phyloP scores from a whole-genome alignment of 257 asterid genomes.

The Primulina huaijiensis region DNA sequence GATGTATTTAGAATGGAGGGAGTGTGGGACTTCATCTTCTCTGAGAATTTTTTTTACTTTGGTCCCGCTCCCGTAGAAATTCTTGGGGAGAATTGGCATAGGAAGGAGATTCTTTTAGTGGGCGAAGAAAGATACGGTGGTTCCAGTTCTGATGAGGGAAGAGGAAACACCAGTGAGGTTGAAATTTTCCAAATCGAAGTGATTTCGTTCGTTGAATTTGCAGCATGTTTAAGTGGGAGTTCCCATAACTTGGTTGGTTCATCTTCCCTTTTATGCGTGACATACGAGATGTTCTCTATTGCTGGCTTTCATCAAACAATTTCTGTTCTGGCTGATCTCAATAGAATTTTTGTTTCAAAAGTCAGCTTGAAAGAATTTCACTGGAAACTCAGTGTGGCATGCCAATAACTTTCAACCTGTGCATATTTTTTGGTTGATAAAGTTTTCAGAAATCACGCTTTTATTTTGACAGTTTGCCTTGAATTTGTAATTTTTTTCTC shows the following conservation, averaged over 20 bases:
- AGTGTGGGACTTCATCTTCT: slow-evolving; percentile 95
- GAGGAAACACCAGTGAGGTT: slow-evolving; percentile 32
- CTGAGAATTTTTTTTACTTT: slow-evolving; percentile 89
- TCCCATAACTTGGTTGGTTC: slow-evolving; percentile 88
- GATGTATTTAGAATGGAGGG: slow-evolving; percentile 90
- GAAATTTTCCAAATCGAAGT: slow-evolving; percentile 73
- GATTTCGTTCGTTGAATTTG: slow-evolving; percentile 70
- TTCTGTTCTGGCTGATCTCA: slow-evolving; percentile 8
- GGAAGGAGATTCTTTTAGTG: slow-evolving; percentile 32
- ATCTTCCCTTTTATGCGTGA: slow-evolving; percentile 25
- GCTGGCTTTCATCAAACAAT: slow-evolving; percentile 20
- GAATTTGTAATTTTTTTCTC: neutral
- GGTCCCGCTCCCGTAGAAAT: slow-evolving; percentile 58
- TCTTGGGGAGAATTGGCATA: slow-evolving; percentile 32
- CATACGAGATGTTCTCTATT: slow-evolving; percentile 5
- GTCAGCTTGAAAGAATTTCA: slow-evolving; percentile 12
- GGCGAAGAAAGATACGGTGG: slow-evolving; percentile 35
- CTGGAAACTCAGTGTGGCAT: slow-evolving; percentile 4
- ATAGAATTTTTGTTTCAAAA: slow-evolving; percentile 9
- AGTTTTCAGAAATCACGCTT: slow-evolving; percentile 2
- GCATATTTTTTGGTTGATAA: slow-evolving; percentile 16
- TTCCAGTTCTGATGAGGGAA: slow-evolving; percentile 34
- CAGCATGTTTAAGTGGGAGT: slow-evolving; percentile 76
- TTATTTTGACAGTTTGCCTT: slow-evolving; percentile 9
- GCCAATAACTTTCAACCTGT: slow-evolving; percentile 9